Evolutionary conservation across 2,329 filamentous ascomycete genomes (phyloP), one percentile per base, ranked within the genome.

Genomic region (Stromatinia cepivora): DNA sequence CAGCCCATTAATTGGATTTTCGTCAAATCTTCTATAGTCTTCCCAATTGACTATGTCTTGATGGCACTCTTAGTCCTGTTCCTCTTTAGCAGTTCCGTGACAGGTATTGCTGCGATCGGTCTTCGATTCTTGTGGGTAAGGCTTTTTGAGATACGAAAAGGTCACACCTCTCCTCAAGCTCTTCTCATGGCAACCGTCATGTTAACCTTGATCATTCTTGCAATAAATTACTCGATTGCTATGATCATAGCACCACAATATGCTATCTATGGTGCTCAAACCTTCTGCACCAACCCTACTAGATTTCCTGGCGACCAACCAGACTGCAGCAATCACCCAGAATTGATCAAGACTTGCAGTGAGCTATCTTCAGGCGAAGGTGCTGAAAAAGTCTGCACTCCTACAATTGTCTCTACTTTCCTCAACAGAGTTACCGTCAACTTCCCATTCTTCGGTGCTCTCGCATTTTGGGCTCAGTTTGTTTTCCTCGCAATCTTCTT

Each of bases 221-320:
- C 92, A 46, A 90, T 97, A 80, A 97, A 98, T 82, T 99, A 98
- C 79, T 88, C 92, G 11, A 84, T 98, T 54, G 91, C 92, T 69
- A 97, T 96, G 90, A 85, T 98, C 72, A 88, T 97, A n/a, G 95
- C 93, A 8, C 95, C 95, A 1, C 94, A 98, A 78, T 99, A 99
- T 79, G 88, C 94, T 59, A 96, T 91, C 67, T 99, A 93, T 78
- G 95, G 95, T 63, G 93, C 94, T 0, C 95, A 99, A 80, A 97
- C 92, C 0, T 97, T 94, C 82, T 99, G 95, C 81, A 90, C 93
- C 75, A 88, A 90, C 72, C 84, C 88, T 46, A 85, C 89, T 3
- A 82, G 82, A 50, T 82, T 86, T 69, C 84, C 87, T 0, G 88
- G 88, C 69, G 85, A 86, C 72, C 88, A 89, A 74, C 91, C 92